These are phyloP conservation scores for Suhomyces sp. DNA, from an alignment of 805 yeast species.

Conservation along the genomic window DNA sequence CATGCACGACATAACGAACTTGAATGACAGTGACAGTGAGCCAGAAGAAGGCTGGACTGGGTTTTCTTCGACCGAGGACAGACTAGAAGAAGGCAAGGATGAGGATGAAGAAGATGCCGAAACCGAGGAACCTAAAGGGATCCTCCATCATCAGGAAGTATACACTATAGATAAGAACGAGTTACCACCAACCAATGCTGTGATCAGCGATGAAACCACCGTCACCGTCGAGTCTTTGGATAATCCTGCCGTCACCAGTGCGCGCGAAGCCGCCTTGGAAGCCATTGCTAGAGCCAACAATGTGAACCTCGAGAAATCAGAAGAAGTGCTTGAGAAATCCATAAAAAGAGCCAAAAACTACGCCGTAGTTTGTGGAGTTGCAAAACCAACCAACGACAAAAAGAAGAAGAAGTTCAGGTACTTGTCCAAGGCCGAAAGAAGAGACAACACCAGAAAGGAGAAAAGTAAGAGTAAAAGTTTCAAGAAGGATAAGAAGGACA, in stretches of 20 bases:
- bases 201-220: constrained; percentile 45
- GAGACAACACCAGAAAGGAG: constrained; percentile 38
- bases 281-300: constrained; percentile 58
- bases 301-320: constrained; percentile 68
- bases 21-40: constrained; percentile 7
- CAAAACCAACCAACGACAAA: constrained; percentile 36
- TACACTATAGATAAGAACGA: constrained; percentile 28
- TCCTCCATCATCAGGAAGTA: constrained; percentile 23
- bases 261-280: constrained; percentile 34
- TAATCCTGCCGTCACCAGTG: constrained; percentile 38
- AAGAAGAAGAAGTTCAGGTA: constrained; percentile 86
- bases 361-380: constrained; percentile 60
- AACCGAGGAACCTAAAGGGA: constrained; percentile 5
- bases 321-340: constrained; percentile 68
- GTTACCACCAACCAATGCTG: constrained; percentile 23
- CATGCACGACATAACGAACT: constrained; percentile 22
- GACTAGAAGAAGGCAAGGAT: background rate
- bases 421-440: constrained; percentile 77
- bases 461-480: constrained; percentile 19
- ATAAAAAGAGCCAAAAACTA: constrained; percentile 79
- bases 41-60: constrained; percentile 39
- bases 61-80: constrained; percentile 16
- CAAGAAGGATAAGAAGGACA: constrained; percentile 12
- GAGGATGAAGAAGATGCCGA: constrained; percentile 1
- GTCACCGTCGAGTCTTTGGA: constrained; percentile 57